Evolutionary conservation across 2,329 filamentous ascomycete genomes (phyloP).

Genomic region (Fusarium longipes): DNA sequence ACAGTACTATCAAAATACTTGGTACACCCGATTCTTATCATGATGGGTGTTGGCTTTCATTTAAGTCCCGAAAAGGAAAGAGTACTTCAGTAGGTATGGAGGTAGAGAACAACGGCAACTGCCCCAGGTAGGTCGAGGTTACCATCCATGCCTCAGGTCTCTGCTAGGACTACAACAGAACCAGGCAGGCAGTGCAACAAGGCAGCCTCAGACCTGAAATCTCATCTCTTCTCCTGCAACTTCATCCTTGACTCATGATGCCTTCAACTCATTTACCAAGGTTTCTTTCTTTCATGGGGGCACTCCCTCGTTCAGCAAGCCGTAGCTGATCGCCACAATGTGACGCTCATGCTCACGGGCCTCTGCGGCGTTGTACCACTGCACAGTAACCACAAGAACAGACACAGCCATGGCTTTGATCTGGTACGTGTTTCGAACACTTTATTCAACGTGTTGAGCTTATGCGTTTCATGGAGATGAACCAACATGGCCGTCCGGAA

Average conservation of each 20-base stretch:
- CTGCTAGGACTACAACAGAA: constrained; percentile 33
- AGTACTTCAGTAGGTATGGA: constrained; percentile 33
- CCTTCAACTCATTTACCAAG: not conserved
- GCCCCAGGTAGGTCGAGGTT: constrained; percentile 1
- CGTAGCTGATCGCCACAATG: constrained; percentile 21
- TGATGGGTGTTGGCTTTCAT: constrained; percentile 2
- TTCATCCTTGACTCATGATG: not conserved
- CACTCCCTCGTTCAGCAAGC: constrained; percentile 3
- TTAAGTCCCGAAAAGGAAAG: constrained; percentile 43
- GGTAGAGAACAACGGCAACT: constrained; percentile 26
- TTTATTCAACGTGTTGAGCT: not conserved
- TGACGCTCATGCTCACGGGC: constrained; percentile 17
- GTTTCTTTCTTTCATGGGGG: not conserved
- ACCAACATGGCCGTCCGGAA: not conserved
- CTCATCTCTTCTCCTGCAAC: not conserved
- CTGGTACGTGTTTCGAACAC: not conserved
- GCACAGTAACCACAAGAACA: not conserved
- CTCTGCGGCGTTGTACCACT: not conserved
- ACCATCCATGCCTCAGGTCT: constrained; percentile 42
- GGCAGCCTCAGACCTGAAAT: constrained; percentile 2
- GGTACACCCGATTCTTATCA: not conserved
- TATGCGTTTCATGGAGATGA: not conserved
- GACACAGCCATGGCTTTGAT: not conserved
- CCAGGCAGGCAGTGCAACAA: constrained; percentile 21
- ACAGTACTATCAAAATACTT: too few relatives aligned